Evolutionary conservation across 352 stramenopile genomes (phyloP), one percentile per base, ranked within the genome.

Genomic region (Bremia lactucae): DNA sequence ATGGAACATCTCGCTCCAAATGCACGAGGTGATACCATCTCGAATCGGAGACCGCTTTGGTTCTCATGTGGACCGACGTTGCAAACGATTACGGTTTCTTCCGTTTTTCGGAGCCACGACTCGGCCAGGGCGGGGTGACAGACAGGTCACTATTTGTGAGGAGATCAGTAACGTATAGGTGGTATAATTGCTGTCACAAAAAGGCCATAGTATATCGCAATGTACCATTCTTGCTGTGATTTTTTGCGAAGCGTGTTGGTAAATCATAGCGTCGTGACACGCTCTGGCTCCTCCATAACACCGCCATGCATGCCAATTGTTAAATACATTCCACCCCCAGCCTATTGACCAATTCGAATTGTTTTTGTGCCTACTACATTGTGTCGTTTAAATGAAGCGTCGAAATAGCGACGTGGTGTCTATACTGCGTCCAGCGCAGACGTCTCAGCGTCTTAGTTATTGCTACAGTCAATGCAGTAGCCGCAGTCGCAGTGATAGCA

Each of bases 21-120:
- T 72, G 49, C 43, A 70, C 25, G 59, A 77, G 37, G 46, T 77
- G 16, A 36, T 74, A 2, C 66, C 53, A 1, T 46, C 42, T 22
- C 52, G 62, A 4, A 65, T 77, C 16, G 62, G 62, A 42, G 52
- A 72, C 21, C 66, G 62, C 14, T 74, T 70, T 29, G 52, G 49
- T 15, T 26, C 48, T 29, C 51, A 46, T 13, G 24, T 49, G 5
- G 24, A 59, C 4, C 39, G 36, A 29, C 29, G 49, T n/a, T 37
- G 45, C 26, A 35, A 47, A 6, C 46, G 46, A 26, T 25, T 52
- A 26, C 47, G 43, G 8, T 52, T 64, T 25, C 42, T 65, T 19
- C 40, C 51, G 14, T 46, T 38, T 61, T 65, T 23, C 47, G 51
- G 38, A 50, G 22, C 37, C 41, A 62, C 9, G n/a, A 58, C 26